Evolutionary conservation across 495 filamentous ascomycete genomes (phyloP).

Genomic region (Amorphotheca resinae): DNA sequence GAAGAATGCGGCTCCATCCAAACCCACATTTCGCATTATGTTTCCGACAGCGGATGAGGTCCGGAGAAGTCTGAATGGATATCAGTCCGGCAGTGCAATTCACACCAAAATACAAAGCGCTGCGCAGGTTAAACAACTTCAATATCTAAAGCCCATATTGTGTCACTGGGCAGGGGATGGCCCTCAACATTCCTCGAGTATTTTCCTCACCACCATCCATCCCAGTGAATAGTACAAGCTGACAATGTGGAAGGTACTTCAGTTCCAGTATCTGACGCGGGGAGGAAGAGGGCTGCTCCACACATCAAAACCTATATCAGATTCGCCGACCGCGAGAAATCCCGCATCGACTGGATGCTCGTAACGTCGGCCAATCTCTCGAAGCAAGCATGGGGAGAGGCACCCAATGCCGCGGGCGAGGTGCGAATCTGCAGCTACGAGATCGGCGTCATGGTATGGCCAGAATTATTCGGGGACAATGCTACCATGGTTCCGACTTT

Average conservation of each 20-base stretch:
- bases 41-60: slow-evolving; percentile 76
- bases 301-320: slow-evolving; percentile 89
- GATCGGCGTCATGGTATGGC: slow-evolving; percentile 78
- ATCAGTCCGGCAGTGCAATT: slow-evolving; percentile 65
- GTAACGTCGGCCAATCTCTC: slow-evolving; percentile 74
- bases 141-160: slow-evolving; percentile 57
- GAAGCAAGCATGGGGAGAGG: slow-evolving; percentile 81
- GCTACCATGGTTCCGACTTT: slow-evolving; percentile 61
- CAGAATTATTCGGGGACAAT: slow-evolving; percentile 44
- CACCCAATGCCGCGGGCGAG: slow-evolving; percentile 37
- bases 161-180: slow-evolving; percentile 55
- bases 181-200: slow-evolving; percentile 28
- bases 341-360: slow-evolving; percentile 71
- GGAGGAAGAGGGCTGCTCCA: slow-evolving; percentile 68
- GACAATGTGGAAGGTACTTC: background rate
- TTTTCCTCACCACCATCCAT: background rate
- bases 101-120: slow-evolving; percentile 63
- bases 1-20: slow-evolving; percentile 19
- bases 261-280: slow-evolving; percentile 17
- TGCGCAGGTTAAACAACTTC: slow-evolving; percentile 60
- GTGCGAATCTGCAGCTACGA: slow-evolving; percentile 72
- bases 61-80: slow-evolving; percentile 67
- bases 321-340: slow-evolving; percentile 37
- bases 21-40: slow-evolving; percentile 45
- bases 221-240: background rate